These are phyloP conservation scores for Vigna angularis DNA, from an alignment of 306 rosid species.

Conservation along the genomic window DNA sequence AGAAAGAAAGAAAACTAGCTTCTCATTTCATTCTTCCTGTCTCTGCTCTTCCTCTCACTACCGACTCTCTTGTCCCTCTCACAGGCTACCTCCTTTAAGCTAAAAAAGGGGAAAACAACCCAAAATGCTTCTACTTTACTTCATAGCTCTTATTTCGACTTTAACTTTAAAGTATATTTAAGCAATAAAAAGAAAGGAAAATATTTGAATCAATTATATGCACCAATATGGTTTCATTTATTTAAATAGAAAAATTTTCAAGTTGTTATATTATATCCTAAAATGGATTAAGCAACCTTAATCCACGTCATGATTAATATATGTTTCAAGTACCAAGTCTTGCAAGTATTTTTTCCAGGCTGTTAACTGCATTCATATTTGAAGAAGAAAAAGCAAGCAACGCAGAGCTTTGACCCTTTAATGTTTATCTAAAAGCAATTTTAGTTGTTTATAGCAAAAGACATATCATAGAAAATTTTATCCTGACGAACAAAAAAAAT, in stretches of 20 bases:
- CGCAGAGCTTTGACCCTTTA: conserved; percentile 8
- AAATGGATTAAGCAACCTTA: conserved; percentile 17
- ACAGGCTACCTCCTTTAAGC: background rate
- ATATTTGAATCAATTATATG: background rate
- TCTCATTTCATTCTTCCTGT: background rate
- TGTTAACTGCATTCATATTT: conserved; percentile 24
- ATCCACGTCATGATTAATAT: conserved; percentile 10
- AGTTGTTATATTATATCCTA: conserved; percentile 26
- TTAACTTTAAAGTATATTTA: background rate
- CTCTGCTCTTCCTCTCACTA: background rate
- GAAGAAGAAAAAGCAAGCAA: conserved; percentile 13
- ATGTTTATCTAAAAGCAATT: conserved; percentile 9
- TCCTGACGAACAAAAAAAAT: background rate
- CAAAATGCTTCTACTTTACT: background rate
- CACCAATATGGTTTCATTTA: conserved; percentile 1
- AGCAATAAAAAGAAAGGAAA: background rate
- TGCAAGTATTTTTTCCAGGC: conserved; percentile 2
- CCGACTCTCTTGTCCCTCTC: background rate
- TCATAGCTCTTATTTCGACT: background rate
- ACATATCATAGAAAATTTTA: background rate
- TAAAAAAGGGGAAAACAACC: background rate
- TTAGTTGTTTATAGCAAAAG: conserved; percentile 15
- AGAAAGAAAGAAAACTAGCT: background rate
- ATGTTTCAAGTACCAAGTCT: conserved; percentile 3
- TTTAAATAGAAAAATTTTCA: conserved; percentile 12